phyloP scores from a whole-genome alignment of 176 grass and related monocot genomes.

The Aegilops longissima region DNA sequence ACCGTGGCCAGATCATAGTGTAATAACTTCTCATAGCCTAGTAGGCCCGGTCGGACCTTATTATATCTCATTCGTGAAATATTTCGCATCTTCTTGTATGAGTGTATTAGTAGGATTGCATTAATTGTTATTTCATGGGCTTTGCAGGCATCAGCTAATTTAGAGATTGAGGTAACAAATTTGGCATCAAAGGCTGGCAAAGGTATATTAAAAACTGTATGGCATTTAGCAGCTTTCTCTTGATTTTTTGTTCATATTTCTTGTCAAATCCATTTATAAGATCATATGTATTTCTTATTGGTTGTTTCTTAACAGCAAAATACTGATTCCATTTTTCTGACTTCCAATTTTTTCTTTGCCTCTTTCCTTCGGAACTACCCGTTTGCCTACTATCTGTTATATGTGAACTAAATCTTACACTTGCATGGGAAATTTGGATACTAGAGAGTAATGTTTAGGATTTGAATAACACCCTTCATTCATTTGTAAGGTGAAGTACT shows the following conservation, averaged over 20 bases:
- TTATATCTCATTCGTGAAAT: neutral
- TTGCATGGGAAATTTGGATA: neutral
- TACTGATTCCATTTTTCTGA: neutral
- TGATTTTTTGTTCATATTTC: constrained; percentile 16
- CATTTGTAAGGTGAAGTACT: constrained; percentile 80
- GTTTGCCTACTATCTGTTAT: neutral
- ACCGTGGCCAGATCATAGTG: neutral
- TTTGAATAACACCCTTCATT: constrained; percentile 32
- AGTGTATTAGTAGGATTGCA: neutral
- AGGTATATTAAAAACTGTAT: constrained; percentile 50
- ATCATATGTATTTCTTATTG: neutral
- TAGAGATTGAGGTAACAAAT: constrained; percentile 99
- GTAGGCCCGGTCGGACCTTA: neutral
- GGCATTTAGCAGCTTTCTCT: neutral
- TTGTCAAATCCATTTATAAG: constrained; percentile 6
- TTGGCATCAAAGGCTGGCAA: constrained; percentile 89
- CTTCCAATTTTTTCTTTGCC: neutral
- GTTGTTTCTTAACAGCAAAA: constrained; percentile 8
- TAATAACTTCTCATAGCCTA: neutral
- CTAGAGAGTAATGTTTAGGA: neutral
- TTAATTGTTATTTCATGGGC: neutral
- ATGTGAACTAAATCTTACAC: neutral
- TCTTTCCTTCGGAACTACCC: neutral
- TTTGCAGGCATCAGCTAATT: constrained; percentile 84
- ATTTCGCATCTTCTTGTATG: neutral